Evolutionary conservation across 202 grass and related monocot genomes (phyloP).

Genomic region (Cymbopogon flexuosus): DNA sequence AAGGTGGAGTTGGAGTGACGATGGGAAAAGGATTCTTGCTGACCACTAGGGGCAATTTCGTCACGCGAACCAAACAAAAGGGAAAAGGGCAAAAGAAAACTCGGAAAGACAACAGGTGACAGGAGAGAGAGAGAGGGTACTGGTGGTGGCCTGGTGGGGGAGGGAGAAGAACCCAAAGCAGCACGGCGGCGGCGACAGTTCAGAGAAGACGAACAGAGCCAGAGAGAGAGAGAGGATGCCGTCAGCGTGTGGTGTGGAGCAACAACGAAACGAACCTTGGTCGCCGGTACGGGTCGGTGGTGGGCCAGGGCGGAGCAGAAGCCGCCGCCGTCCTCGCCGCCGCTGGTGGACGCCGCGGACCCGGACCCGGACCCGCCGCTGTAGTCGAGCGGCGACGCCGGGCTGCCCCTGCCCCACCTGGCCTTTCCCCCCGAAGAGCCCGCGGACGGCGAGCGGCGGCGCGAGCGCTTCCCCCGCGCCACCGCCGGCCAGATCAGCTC

Average conservation of each 20-base stretch:
- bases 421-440: slow-evolving; percentile 2
- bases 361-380: slow-evolving; percentile 39
- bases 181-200: background rate
- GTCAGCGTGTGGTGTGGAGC: no score
- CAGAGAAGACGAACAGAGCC: background rate
- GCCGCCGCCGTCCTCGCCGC: slow-evolving; percentile 38
- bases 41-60: slow-evolving; percentile 36
- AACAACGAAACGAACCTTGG: slow-evolving; percentile 37
- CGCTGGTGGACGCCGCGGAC: slow-evolving; percentile 53
- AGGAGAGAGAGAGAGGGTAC: background rate
- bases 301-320: slow-evolving; percentile 1
- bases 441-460: slow-evolving; percentile 18
- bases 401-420: slow-evolving; percentile 44
- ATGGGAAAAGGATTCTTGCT: slow-evolving; percentile 31
- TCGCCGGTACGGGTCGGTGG: background rate
- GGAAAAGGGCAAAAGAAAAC: slow-evolving; percentile 25
- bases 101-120: slow-evolving; percentile 12
- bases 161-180: slow-evolving; percentile 46
- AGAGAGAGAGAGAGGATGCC: accelerated
- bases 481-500: slow-evolving; percentile 44
- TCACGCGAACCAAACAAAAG: slow-evolving; percentile 4
- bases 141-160: slow-evolving; percentile 13
- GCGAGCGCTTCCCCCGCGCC: slow-evolving; percentile 47
- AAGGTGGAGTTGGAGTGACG: slow-evolving; percentile 4
- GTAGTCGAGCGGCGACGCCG: slow-evolving; percentile 50